phyloP scores from a whole-genome alignment of 257 asterid genomes.

The Solanum clarkiae region DNA sequence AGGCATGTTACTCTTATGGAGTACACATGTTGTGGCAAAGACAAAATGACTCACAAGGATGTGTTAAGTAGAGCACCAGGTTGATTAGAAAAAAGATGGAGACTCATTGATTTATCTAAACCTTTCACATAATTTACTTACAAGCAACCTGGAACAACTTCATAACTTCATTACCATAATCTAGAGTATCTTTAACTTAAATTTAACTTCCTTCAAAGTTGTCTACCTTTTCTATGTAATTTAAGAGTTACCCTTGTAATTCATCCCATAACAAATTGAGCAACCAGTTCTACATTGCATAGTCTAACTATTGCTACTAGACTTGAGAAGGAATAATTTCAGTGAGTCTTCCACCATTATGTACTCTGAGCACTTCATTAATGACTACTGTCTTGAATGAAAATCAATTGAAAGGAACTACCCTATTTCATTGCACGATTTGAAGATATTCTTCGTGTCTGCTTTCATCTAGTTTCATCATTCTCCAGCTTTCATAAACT shows the following conservation, averaged over 20 bases:
- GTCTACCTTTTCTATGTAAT: background rate
- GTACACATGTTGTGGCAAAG: background rate
- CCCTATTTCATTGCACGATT: background rate
- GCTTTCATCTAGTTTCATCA: background rate
- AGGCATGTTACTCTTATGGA: background rate
- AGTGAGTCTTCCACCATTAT: background rate
- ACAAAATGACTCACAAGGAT: background rate
- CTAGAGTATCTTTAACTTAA: background rate
- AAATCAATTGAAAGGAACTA: background rate
- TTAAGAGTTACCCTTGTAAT: background rate
- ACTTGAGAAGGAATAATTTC: background rate
- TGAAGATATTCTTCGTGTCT: background rate
- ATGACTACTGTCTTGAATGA: background rate
- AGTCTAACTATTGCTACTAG: background rate
- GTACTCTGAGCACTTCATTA: background rate
- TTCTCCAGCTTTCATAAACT: background rate
- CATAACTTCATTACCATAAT: background rate
- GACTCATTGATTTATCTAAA: background rate
- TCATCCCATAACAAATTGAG: background rate
- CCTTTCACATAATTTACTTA: background rate
- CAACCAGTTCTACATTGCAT: background rate
- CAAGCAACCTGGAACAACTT: background rate
- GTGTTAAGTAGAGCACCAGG: background rate
- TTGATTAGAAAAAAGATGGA: background rate
- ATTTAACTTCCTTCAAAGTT: background rate